Evolutionary conservation across 352 stramenopile genomes (phyloP).

Genomic region (Phytophthora pistaciae): DNA sequence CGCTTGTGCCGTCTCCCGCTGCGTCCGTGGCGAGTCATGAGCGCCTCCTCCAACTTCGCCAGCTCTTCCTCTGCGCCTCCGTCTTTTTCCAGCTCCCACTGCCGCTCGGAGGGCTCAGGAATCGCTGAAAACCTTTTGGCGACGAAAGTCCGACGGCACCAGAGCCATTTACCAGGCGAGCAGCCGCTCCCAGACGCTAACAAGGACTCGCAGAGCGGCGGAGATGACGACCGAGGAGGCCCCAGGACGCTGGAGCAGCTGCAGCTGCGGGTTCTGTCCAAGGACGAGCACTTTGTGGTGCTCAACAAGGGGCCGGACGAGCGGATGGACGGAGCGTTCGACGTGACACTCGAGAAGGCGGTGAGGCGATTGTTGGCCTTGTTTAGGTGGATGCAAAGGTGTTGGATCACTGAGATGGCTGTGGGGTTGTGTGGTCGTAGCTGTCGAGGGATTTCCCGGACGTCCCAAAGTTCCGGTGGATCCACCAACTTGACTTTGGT

Average conservation of each 20-base stretch:
- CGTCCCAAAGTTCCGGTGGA: slow-evolving; percentile 88
- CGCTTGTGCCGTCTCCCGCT: slow-evolving; percentile 20
- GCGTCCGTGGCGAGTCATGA: slow-evolving; percentile 24
- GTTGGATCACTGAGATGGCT: not conserved
- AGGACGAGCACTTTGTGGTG: slow-evolving; percentile 68
- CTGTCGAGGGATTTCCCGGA: slow-evolving; percentile 77
- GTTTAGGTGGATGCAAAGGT: not conserved
- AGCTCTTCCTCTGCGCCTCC: not conserved
- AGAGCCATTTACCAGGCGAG: slow-evolving; percentile 54
- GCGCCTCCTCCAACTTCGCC: slow-evolving; percentile 4
- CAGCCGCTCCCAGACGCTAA: not conserved
- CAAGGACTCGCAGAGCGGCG: not conserved
- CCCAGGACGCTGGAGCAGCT: slow-evolving; percentile 63
- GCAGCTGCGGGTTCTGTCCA: slow-evolving; percentile 60
- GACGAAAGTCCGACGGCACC: slow-evolving; percentile 52
- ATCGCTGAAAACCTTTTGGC: slow-evolving; percentile 9
- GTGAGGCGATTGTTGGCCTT: slow-evolving; percentile 34
- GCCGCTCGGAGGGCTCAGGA: slow-evolving; percentile 3
- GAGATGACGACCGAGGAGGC: slow-evolving; percentile 52
- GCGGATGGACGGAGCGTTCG: slow-evolving; percentile 88
- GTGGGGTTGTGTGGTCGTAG: slow-evolving; percentile 22
- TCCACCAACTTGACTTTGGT: slow-evolving; percentile 93
- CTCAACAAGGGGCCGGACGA: slow-evolving; percentile 87
- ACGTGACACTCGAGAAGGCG: slow-evolving; percentile 91
- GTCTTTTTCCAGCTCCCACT: slow-evolving; percentile 11